These are phyloP conservation scores for Mucor saturninus DNA, from an alignment of 371 early-diverging fungal genomes.

Conservation along the genomic window DNA sequence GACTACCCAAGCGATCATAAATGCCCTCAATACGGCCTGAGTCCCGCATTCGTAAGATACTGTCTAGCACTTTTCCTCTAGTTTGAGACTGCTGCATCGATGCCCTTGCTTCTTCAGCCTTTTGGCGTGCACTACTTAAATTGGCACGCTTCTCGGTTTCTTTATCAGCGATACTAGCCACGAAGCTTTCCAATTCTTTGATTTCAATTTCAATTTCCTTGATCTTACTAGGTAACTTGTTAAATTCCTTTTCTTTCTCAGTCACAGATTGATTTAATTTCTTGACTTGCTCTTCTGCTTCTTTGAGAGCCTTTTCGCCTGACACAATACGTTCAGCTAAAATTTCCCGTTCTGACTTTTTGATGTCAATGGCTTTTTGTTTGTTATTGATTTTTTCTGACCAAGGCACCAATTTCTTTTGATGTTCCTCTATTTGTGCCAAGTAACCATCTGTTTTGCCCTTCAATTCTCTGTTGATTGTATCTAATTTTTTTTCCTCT, in stretches of 20 bases:
- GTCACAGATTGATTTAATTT: conserved; percentile 25
- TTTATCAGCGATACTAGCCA: conserved; percentile 24
- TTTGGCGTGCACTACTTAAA: conserved; percentile 56
- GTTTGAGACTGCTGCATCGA: conserved; percentile 72
- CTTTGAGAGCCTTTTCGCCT: conserved; percentile 58
- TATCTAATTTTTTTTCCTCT: conserved; percentile 77
- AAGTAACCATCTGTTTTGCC: conserved; percentile 82
- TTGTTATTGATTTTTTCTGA: conserved; percentile 74
- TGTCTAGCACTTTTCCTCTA: conserved; percentile 76
- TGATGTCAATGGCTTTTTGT: conserved; percentile 77
- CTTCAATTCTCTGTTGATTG: conserved; percentile 78
- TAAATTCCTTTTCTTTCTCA: conserved; percentile 35
- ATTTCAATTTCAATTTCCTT: conserved; percentile 52
- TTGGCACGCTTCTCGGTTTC: conserved; percentile 43
- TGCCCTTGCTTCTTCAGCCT: conserved; percentile 69
- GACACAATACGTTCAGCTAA: conserved; percentile 64
- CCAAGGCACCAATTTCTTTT: conserved; percentile 86
- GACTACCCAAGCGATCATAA: conserved; percentile 94
- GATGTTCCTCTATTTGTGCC: conserved; percentile 74
- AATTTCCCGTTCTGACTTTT: conserved; percentile 77
- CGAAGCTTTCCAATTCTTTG: conserved; percentile 53
- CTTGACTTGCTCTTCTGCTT: conserved; percentile 65
- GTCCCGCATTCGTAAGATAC: conserved; percentile 79
- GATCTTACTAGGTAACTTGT: conserved; percentile 43
- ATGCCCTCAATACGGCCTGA: conserved; percentile 86